A percentile compares a stretch with the other conserved stretches of the same genome.
Evolutionary conservation across 768 basidiomycete genomes (phyloP).

Genomic region (Coprinopsis marcescibilis): DNA sequence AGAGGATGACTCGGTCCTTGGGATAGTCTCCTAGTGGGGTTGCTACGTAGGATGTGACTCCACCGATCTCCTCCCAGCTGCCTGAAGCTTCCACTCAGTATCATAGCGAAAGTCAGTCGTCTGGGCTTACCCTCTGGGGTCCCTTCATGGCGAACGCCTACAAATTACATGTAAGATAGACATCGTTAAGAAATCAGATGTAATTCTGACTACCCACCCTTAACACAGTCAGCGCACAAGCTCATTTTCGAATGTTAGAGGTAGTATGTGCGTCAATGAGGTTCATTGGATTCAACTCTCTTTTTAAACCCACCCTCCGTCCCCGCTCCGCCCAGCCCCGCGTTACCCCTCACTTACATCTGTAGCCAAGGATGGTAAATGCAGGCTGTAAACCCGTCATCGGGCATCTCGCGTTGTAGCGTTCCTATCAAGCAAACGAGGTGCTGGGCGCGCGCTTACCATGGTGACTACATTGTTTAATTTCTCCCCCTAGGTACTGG

Average conservation of each 20-base stretch:
- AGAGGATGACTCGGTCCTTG: constrained; percentile 52
- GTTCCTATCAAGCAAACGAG: too few species aligned
- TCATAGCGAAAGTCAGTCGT: background rate
- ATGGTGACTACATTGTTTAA: too few species aligned
- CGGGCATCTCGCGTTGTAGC: too few species aligned
- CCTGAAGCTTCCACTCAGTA: constrained; percentile 26
- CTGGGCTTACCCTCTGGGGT: constrained; percentile 32
- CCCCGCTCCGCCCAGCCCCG: too few species aligned
- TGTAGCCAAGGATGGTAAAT: too few species aligned
- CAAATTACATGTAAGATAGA: background rate
- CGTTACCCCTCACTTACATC: too few species aligned
- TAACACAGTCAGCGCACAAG: constrained; percentile 46
- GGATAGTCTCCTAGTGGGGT: constrained; percentile 45
- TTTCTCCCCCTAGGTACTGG: too few species aligned
- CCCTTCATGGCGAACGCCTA: constrained; percentile 50
- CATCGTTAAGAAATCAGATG: background rate
- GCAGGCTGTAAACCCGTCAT: too few species aligned
- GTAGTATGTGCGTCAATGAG: background rate
- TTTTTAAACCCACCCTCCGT: too few species aligned
- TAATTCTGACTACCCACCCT: constrained; percentile 30
- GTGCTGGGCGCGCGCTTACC: too few species aligned
- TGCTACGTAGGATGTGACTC: constrained; percentile 46
- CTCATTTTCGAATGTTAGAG: constrained; percentile 20
- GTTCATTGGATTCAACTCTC: too few species aligned
- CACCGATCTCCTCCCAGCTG: constrained; percentile 39